Base-by-base conservation (phyloP, 2,329 filamentous ascomycete species). In the Alternaria longipes region DNA sequence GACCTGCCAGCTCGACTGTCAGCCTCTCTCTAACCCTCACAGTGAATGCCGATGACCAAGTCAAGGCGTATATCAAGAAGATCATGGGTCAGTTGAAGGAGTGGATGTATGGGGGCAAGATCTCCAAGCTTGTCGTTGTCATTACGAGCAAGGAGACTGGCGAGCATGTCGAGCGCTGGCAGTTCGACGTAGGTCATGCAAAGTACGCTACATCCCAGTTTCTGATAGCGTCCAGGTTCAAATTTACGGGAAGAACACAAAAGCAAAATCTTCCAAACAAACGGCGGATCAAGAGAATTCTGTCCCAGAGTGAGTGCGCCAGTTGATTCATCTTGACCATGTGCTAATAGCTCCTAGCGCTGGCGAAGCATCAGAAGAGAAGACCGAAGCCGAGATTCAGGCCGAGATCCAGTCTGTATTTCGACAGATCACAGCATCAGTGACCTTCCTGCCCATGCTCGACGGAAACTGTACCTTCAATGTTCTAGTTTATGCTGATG, bases 21-120 rank as follows among this genome's bases (percentile, higher is more conserved):
- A 49, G 26, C 16, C 18, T 14, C 4, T 34, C 50, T 30, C 70
- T 74, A 55, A 75, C 58, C 11, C 30, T 24, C 56, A 60, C 76
- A 89, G 94, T 98, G 53, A 96, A 94, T 32, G 89, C 93, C 66
- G 95, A 99, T 79, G 95, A 98, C 83, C 94, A 99, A 82, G 95
- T 99, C 77, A 97, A 97, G 81, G 93, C 94, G 32, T 99, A 99
- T 82, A 97, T 99, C 84, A 97, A 97, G 81, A 97, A 96, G 82
- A 98, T 99, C 83, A 99, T 97, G 94, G 90, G 90, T 28, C 95
- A 99, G 81, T 88, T 99, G 60, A 94, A 96, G 83, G 93, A 92
- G 78, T 99, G 95, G 95, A 98, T 98, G 93, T 86, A 93, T 54
- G 92, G 91, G 72, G 93, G 94, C 78, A 98, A 99, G 81, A 97